phyloP scores from a whole-genome alignment of 495 filamentous ascomycete species.

The Jackrogersella minutella region DNA sequence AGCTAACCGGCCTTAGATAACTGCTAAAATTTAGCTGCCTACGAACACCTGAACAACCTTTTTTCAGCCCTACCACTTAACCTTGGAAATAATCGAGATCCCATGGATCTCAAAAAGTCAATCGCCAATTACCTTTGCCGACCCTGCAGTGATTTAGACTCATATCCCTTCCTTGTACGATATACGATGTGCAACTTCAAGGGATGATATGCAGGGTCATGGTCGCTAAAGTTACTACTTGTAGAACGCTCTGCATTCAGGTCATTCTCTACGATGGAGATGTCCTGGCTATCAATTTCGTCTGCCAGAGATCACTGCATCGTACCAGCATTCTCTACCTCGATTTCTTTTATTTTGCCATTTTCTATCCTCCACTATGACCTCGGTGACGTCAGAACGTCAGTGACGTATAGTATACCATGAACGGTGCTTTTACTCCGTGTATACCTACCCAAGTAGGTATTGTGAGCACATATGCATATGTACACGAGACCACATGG shows the following conservation, averaged over 20 bases:
- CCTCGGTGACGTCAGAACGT: constrained; percentile 22
- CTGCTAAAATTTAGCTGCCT: not conserved
- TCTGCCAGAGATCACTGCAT: not conserved
- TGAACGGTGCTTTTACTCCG: not conserved
- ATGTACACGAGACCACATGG: constrained; percentile 13
- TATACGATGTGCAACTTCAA: constrained; percentile 30
- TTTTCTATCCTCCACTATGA: not conserved
- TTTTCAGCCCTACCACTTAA: constrained; percentile 30
- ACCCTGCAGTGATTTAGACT: constrained; percentile 11
- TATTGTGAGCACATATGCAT: no score
- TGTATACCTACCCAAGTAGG: no score
- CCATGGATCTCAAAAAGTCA: constrained; percentile 1
- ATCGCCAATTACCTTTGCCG: constrained; percentile 20
- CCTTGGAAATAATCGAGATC: constrained; percentile 32
- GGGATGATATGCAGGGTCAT: constrained; percentile 35
- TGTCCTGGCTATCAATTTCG: not conserved
- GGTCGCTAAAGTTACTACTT: constrained; percentile 12
- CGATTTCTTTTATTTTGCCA: not conserved
- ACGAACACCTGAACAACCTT: not conserved
- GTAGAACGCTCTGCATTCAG: constrained; percentile 15
- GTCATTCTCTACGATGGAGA: not conserved
- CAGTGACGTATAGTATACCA: constrained; percentile 10
- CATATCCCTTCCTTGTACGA: not conserved
- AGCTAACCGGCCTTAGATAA: not conserved
- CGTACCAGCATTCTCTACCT: no score